Evolutionary conservation across 768 basidiomycete genomes (phyloP).

Genomic region (Tricholoma furcatifolium): DNA sequence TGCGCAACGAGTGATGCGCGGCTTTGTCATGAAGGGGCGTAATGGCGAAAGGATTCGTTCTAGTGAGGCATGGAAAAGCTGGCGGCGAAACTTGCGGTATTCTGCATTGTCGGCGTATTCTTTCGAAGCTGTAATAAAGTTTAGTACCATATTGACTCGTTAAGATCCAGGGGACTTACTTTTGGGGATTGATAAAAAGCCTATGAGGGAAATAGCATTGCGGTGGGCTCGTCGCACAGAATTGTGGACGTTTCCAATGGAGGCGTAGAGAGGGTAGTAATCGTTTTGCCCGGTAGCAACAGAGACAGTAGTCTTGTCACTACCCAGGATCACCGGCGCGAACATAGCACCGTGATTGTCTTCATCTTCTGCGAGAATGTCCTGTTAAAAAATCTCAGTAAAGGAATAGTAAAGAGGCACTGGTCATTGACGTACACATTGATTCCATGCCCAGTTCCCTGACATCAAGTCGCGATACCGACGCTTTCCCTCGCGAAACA

Average conservation of each 20-base stretch:
- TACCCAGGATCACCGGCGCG: slow-evolving; percentile 33
- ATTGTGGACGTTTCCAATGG: slow-evolving; percentile 31
- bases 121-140: slow-evolving; percentile 14
- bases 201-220: slow-evolving; percentile 21
- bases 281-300: slow-evolving; percentile 36
- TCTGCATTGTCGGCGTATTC: too few species aligned
- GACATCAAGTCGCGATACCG: too few species aligned
- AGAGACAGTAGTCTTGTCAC: slow-evolving; percentile 38
- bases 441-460: too few species aligned
- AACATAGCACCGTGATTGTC: slow-evolving; percentile 26
- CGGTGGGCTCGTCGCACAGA: too few species aligned
- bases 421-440: neutral
- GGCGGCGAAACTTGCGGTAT: too few species aligned
- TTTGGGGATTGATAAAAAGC: slow-evolving; percentile 12
- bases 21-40: too few species aligned
- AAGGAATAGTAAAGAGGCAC: neutral
- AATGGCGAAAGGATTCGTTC: too few species aligned
- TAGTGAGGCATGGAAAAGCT: too few species aligned
- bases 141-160: slow-evolving; percentile 16
- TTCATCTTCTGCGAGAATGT: slow-evolving; percentile 20
- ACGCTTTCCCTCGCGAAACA: slow-evolving; percentile 6
- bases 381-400: too few species aligned
- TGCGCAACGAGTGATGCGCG: too few species aligned
- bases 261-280: too few species aligned
- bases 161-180: slow-evolving; percentile 9